Conservation (phyloP, 2,329 filamentous ascomycete species). For the Diaporthe capsici region DNA sequence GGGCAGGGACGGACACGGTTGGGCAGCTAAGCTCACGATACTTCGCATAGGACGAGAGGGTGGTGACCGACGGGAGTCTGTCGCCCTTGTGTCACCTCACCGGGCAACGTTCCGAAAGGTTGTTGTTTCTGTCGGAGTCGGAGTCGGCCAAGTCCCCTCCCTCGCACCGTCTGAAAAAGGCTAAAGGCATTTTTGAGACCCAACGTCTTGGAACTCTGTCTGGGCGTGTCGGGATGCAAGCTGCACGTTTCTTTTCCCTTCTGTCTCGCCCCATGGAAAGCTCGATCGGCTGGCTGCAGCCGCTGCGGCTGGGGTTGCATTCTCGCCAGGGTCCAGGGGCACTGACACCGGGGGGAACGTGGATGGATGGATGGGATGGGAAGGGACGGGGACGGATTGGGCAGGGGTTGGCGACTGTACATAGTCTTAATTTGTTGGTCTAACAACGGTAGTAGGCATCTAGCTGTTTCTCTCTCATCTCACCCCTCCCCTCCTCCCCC, state of each 20-base stretch:
- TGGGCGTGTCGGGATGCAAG: constrained; percentile 13
- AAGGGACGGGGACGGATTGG: background rate
- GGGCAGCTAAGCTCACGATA: constrained; percentile 17
- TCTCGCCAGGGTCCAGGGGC: constrained; percentile 15
- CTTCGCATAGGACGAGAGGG: constrained; percentile 5
- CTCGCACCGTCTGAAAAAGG: background rate
- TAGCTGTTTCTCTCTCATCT: background rate
- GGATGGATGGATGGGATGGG: background rate
- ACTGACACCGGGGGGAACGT: constrained; percentile 6
- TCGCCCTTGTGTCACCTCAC: constrained; percentile 35
- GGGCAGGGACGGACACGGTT: background rate
- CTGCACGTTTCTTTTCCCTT: constrained; percentile 2
- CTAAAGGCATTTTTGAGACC: constrained; percentile 9
- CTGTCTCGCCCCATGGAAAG: background rate
- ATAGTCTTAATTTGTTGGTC: background rate
- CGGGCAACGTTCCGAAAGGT: constrained; percentile 26
- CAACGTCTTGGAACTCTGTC: constrained; percentile 27
- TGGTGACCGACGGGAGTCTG: constrained; percentile 34
- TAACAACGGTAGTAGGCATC: background rate
- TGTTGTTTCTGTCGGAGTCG: constrained; percentile 24
- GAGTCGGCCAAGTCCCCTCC: background rate
- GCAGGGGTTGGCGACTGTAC: background rate
- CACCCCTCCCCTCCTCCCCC: background rate
- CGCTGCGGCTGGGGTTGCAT: constrained; percentile 31
- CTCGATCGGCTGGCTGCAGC: constrained; percentile 34